phyloP scores from a whole-genome alignment of 768 basidiomycete genomes.

The Boletus reticuloceps region DNA sequence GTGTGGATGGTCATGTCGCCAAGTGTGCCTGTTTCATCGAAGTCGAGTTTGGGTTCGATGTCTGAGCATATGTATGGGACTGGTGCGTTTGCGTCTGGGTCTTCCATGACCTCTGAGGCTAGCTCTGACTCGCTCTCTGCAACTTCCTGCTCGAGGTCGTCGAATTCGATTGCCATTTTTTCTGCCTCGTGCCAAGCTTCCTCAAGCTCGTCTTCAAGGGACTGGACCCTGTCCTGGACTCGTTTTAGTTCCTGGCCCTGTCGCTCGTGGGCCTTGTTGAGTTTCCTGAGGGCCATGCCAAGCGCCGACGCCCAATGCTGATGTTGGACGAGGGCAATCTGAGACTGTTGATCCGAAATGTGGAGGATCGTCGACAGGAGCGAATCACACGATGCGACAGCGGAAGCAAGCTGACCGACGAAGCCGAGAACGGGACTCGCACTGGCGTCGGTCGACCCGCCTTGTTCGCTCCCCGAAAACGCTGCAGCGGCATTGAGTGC shows the following conservation, averaged over 20 bases:
- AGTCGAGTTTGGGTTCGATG: constrained; percentile 4
- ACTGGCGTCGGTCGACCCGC: too few species aligned
- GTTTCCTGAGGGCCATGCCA: constrained; percentile 73
- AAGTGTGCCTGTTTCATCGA: constrained; percentile 28
- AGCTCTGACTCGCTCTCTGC: constrained; percentile 21
- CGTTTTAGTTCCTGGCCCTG: constrained; percentile 56
- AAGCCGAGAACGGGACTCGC: constrained; percentile 40
- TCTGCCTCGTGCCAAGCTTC: constrained; percentile 83
- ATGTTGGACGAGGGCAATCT: constrained; percentile 59
- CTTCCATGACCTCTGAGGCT: neutral
- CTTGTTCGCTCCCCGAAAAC: neutral
- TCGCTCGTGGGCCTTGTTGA: constrained; percentile 71
- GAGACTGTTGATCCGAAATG: constrained; percentile 60
- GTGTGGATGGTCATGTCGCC: constrained; percentile 24
- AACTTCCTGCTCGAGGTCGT: constrained; percentile 48
- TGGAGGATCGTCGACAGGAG: constrained; percentile 55
- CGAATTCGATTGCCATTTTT: constrained; percentile 67
- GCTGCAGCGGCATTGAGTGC: constrained; percentile 42
- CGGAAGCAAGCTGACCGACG: constrained; percentile 58
- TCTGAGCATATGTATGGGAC: neutral
- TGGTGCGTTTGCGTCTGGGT: too few species aligned
- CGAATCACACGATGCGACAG: constrained; percentile 55
- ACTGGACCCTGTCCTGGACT: constrained; percentile 45
- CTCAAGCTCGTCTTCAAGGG: constrained; percentile 67
- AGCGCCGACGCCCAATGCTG: constrained; percentile 75